phyloP scores from a whole-genome alignment of 495 filamentous ascomycete genomes.

The Darksidea phi region DNA sequence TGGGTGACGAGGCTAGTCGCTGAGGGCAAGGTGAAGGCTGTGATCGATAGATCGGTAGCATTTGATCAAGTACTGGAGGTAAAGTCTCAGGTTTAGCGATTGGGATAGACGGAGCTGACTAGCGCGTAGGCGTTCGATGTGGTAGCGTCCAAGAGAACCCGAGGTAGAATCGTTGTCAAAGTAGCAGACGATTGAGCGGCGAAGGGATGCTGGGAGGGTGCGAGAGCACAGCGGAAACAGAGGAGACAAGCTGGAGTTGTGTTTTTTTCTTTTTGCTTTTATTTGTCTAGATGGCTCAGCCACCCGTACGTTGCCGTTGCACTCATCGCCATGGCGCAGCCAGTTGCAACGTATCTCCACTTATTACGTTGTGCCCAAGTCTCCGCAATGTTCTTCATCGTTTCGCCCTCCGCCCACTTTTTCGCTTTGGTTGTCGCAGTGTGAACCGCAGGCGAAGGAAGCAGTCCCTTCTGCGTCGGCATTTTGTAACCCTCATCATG shows the following conservation, averaged over 20 bases:
- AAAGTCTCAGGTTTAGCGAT: background rate
- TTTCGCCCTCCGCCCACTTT: constrained; percentile 32
- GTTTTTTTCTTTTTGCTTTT: background rate
- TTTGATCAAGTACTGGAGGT: constrained; percentile 18
- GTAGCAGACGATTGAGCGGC: background rate
- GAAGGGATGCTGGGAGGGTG: background rate
- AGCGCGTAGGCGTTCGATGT: constrained; percentile 6
- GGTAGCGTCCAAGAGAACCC: constrained; percentile 2
- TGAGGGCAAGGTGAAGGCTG: constrained; percentile 19
- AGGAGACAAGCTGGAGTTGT: background rate
- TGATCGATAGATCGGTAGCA: constrained; percentile 6
- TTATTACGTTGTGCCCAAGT: too few relatives aligned
- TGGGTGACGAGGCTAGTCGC: background rate
- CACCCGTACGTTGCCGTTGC: too few relatives aligned
- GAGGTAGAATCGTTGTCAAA: constrained; percentile 14
- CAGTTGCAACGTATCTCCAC: too few relatives aligned
- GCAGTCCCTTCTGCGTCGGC: constrained; percentile 22
- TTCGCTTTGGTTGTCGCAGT: constrained; percentile 24
- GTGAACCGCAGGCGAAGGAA: constrained; percentile 30
- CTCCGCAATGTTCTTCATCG: constrained; percentile 12
- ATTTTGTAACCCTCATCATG: constrained; percentile 38
- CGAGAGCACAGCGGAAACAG: background rate
- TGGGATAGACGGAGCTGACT: background rate
- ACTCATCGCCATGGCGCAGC: too few relatives aligned
- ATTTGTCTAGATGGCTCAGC: too few relatives aligned